Evolutionary conservation across 2,329 filamentous ascomycete species (phyloP), one percentile per base, ranked within the genome.

Genomic region (Ilyonectria destructans): DNA sequence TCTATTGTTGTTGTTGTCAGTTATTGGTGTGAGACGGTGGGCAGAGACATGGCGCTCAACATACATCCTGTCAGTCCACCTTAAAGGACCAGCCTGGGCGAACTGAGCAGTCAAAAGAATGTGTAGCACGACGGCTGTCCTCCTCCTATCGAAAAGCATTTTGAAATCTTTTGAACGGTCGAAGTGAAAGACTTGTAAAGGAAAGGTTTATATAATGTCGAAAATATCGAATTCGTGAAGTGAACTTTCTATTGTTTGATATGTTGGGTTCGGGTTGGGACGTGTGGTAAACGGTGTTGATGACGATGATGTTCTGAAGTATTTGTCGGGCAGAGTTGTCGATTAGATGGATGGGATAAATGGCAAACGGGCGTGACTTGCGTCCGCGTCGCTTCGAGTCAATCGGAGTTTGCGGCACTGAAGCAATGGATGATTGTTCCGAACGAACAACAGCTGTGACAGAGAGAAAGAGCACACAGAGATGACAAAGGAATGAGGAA

Each of bases 21-120:
- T 58, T 12, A 26, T 74, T 51, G 69, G 63, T 49, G n/a, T 17
- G 23, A 33, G 7, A 19, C 6, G 12, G 40, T 45, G 4, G 15
- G 12, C 6, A 43, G 23, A 10, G 7, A 8, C 8, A 56, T 13
- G 23, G 4, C 17, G 58, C 45, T 62, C n/a, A 10, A 71, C 78
- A 59, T 69, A 81, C 80, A 77, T 66, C 71, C 70, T 77, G 70
- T 72, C 71, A 71, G 74, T 77, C 78, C 79, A 76, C 60, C 74
- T 74, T 35, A 80, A 71, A 77, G 78, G 82, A 71, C 80, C 80
- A 71, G 80, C 80, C 78, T 79, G 72, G 26, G 73, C 72, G 62
- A 69, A 77, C 68, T 77, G 75, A 21, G 73, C 69, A 73, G 72
- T 63, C 59, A 78, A 65, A 65, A 81, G 71, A 62, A 79, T 46